Evolutionary conservation across 2,329 filamentous ascomycete species (phyloP).

Genomic region (Pseudogymnoascus sp.): DNA sequence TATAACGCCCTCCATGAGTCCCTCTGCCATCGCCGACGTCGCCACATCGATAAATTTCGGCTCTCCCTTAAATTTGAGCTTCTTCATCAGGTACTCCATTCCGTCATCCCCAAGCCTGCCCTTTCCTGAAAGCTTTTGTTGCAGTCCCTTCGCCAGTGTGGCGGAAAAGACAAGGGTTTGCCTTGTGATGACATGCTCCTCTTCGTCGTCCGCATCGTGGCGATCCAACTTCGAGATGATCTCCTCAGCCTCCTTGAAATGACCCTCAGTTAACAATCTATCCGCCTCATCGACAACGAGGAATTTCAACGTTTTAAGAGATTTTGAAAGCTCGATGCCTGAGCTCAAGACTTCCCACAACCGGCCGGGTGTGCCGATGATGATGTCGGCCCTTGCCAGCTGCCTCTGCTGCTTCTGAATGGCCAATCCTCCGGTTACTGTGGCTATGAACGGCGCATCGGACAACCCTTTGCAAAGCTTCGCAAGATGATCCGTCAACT

Average conservation of each 20-base stretch:
- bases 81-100: slow-evolving; percentile 86
- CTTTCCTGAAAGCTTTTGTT: slow-evolving; percentile 83
- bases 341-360: slow-evolving; percentile 89
- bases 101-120: slow-evolving; percentile 57
- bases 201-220: slow-evolving; percentile 40
- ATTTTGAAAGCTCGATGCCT: slow-evolving; percentile 57
- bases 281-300: slow-evolving; percentile 93
- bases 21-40: slow-evolving; percentile 79
- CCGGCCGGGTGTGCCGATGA: slow-evolving; percentile 87
- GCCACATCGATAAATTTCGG: slow-evolving; percentile 92
- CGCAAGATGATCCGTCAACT: slow-evolving; percentile 75
- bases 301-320: slow-evolving; percentile 67
- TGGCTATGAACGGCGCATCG: slow-evolving; percentile 64
- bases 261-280: slow-evolving; percentile 79
- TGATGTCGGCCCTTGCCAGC: slow-evolving; percentile 74
- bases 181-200: slow-evolving; percentile 40
- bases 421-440: slow-evolving; percentile 84
- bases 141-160: slow-evolving; percentile 84
- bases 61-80: slow-evolving; percentile 76
- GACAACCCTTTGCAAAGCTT: slow-evolving; percentile 57
- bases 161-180: slow-evolving; percentile 96
- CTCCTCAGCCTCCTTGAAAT: slow-evolving; percentile 89
- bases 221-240: slow-evolving; percentile 76
- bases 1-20: slow-evolving; percentile 79
- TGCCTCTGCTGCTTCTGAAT: slow-evolving; percentile 91